These are phyloP conservation scores for Capsella rubella DNA, from an alignment of 441 rosid species.

Conservation along the genomic window DNA sequence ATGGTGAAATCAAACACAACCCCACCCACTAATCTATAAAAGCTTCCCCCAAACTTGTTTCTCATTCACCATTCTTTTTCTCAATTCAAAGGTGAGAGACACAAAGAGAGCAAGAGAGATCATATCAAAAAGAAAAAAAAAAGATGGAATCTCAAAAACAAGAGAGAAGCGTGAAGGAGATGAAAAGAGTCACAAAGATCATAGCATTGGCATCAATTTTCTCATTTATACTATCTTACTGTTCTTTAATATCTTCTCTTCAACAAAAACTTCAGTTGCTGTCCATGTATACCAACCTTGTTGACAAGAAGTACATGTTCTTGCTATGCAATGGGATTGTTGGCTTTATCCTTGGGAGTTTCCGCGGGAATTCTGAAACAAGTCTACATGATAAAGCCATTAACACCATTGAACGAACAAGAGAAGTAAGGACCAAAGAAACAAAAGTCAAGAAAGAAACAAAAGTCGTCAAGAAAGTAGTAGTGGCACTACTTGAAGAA, in stretches of 20 bases:
- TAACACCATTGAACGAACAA: slow-evolving; percentile 14
- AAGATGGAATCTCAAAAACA: slow-evolving; percentile 30
- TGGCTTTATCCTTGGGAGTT: slow-evolving; percentile 56
- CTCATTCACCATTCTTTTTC: slow-evolving; percentile 23
- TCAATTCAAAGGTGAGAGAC: background rate
- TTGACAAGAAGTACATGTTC: slow-evolving; percentile 73
- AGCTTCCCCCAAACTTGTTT: slow-evolving; percentile 14
- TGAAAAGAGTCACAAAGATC: slow-evolving; percentile 39
- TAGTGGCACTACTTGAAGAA: slow-evolving; percentile 8
- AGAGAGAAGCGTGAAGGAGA: slow-evolving; percentile 34
- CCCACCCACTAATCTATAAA: slow-evolving; percentile 30
- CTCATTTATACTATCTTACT: slow-evolving; percentile 49
- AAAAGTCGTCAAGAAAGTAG: too few relatives aligned
- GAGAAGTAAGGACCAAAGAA: slow-evolving; percentile 13
- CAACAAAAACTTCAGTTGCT: slow-evolving; percentile 34
- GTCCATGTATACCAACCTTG: slow-evolving; percentile 37
- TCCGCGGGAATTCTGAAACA: slow-evolving; percentile 46
- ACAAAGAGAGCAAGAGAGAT: background rate
- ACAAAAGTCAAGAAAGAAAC: background rate
- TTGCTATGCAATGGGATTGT: slow-evolving; percentile 83
- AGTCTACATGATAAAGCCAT: slow-evolving; percentile 19
- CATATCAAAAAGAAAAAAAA: background rate
- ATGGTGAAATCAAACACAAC: background rate
- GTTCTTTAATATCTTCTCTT: slow-evolving; percentile 45
- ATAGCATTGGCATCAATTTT: slow-evolving; percentile 50